These are phyloP conservation scores for Aspergillus conjunctus DNA, from an alignment of 495 filamentous ascomycete genomes.

Conservation along the genomic window DNA sequence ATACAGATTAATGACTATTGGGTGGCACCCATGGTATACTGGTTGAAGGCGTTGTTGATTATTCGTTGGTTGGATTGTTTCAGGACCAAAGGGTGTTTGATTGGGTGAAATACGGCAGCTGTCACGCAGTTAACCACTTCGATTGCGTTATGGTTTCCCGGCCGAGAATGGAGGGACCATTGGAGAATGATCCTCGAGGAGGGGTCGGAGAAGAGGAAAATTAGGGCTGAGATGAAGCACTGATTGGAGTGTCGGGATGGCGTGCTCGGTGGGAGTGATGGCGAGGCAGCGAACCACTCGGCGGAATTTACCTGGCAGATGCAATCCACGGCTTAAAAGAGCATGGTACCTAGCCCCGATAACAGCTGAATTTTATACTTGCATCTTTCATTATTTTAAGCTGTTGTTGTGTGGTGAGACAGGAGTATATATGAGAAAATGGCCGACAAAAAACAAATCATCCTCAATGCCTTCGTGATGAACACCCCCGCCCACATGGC, in stretches of 20 bases:
- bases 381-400: too few relatives aligned
- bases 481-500: constrained; percentile 52
- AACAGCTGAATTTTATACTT: neutral
- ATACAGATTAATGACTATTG: too few relatives aligned
- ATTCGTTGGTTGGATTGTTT: too few relatives aligned
- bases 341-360: neutral
- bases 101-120: neutral
- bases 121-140: neutral
- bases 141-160: neutral
- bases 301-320: too few relatives aligned
- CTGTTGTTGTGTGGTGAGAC: too few relatives aligned
- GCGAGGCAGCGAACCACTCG: neutral
- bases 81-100: too few relatives aligned
- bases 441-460: constrained; percentile 47
- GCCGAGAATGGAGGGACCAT: neutral
- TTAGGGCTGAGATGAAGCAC: neutral
- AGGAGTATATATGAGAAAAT: neutral
- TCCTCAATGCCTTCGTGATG: constrained; percentile 61
- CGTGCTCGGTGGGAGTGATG: neutral
- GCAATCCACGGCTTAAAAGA: neutral
- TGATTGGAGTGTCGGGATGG: constrained; percentile 1
- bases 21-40: too few relatives aligned
- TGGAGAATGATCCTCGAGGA: neutral
- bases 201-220: neutral
- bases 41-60: neutral